phyloP scores from a whole-genome alignment of 1,139 yeast species.

The Magnusiomyces paraingens region DNA sequence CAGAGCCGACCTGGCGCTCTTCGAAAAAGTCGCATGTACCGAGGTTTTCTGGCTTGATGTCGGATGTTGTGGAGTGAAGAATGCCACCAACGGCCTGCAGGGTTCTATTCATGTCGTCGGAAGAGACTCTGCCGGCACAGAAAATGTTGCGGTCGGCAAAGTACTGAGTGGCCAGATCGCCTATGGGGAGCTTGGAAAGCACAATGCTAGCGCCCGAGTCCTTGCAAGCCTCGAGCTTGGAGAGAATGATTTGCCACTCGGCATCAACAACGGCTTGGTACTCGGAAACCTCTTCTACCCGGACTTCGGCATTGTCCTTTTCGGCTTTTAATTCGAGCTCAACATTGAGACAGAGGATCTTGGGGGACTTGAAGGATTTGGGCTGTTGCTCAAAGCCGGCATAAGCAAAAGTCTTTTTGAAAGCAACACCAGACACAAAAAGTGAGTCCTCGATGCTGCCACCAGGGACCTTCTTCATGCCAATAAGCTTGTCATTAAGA shows the following conservation, averaged over 20 bases:
- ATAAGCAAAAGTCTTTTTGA: slow-evolving; percentile 92
- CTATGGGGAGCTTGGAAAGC: slow-evolving; percentile 90
- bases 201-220: slow-evolving; percentile 89
- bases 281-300: slow-evolving; percentile 88
- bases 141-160: slow-evolving; percentile 94
- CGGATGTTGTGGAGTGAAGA: slow-evolving; percentile 84
- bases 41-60: slow-evolving; percentile 59
- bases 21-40: slow-evolving; percentile 86
- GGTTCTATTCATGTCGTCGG: slow-evolving; percentile 88
- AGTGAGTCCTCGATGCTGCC: slow-evolving; percentile 93
- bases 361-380: slow-evolving; percentile 70
- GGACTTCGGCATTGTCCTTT: slow-evolving; percentile 98
- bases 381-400: slow-evolving; percentile 99
- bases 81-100: slow-evolving; percentile 92
- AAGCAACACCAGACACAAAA: slow-evolving; percentile 91
- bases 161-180: slow-evolving; percentile 96
- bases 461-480: slow-evolving; percentile 91
- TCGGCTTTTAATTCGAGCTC: slow-evolving; percentile 97
- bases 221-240: slow-evolving; percentile 75
- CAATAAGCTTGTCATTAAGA: slow-evolving; percentile 83
- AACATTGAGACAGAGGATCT: slow-evolving; percentile 76
- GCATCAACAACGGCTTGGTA: slow-evolving; percentile 97
- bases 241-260: slow-evolving; percentile 88
- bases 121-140: slow-evolving; percentile 93
- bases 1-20: slow-evolving; percentile 93